phyloP scores from a whole-genome alignment of 2,329 filamentous ascomycete species.

The Hysterium pulicare region DNA sequence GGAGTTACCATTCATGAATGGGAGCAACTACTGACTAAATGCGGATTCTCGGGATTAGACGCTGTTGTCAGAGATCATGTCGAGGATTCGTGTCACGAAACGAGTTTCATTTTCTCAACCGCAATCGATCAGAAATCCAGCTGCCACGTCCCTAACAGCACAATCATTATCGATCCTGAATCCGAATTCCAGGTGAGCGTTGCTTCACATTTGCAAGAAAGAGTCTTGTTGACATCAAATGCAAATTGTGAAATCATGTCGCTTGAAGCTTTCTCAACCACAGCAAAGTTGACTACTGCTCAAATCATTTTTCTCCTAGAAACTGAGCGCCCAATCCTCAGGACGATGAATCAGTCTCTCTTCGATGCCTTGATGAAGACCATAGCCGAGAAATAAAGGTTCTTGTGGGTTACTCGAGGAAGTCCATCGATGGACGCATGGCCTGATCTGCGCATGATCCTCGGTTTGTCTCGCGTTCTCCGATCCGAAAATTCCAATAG shows the following conservation, averaged over 20 bases:
- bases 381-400: neutral
- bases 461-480: neutral
- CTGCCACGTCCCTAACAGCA: too few species aligned
- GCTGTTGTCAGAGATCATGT: conserved; percentile 9
- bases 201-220: too few species aligned
- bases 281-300: neutral
- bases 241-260: neutral
- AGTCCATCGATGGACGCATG: too few species aligned
- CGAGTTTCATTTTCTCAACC: neutral
- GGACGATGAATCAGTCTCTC: neutral
- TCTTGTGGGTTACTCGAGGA: neutral
- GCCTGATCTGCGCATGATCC: neutral
- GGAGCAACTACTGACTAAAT: conserved; percentile 23
- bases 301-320: neutral
- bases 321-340: neutral
- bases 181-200: too few species aligned
- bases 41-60: conserved; percentile 24
- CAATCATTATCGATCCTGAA: too few species aligned
- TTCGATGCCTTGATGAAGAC: neutral
- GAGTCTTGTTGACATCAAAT: too few species aligned
- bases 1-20: conserved; percentile 23
- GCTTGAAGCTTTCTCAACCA: neutral
- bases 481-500: neutral
- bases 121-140: neutral
- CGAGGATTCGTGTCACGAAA: neutral